These are phyloP conservation scores for Cicer pinnatifidum DNA, from an alignment of 306 rosid species.

Conservation along the genomic window DNA sequence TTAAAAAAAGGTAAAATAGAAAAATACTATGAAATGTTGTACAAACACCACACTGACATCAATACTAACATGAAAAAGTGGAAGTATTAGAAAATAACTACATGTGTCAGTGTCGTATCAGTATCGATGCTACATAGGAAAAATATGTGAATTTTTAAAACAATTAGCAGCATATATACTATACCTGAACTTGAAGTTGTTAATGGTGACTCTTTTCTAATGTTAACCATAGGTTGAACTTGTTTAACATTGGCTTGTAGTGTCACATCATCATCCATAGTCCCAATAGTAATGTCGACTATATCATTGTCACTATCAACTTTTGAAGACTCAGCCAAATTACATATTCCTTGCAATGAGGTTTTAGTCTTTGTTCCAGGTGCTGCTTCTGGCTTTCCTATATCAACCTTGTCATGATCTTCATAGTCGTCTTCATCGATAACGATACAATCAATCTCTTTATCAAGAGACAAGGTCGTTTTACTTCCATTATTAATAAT, in stretches of 20 bases:
- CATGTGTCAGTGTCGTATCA: no score
- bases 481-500: slow-evolving; percentile 43
- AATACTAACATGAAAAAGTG: no score
- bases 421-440: slow-evolving; percentile 52
- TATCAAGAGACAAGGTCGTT: slow-evolving; percentile 35
- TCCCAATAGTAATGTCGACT: slow-evolving; percentile 43
- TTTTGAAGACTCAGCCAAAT: slow-evolving; percentile 45
- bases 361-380: slow-evolving; percentile 45
- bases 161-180: slow-evolving; percentile 30
- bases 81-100: no score
- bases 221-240: slow-evolving; percentile 64
- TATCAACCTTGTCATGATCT: slow-evolving; percentile 39
- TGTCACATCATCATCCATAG: slow-evolving; percentile 58
- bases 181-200: slow-evolving; percentile 69
- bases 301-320: slow-evolving; percentile 44
- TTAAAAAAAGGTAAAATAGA: no score
- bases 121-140: no score
- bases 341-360: slow-evolving; percentile 40
- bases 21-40: no score
- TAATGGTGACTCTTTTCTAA: slow-evolving; percentile 61
- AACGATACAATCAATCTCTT: slow-evolving; percentile 43
- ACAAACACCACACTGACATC: no score
- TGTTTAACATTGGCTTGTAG: slow-evolving; percentile 50
- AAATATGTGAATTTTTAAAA: slow-evolving; percentile 17
- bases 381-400: slow-evolving; percentile 43